Evolutionary conservation across 495 filamentous ascomycete genomes (phyloP), one percentile per base, ranked within the genome.

Genomic region (Aspergillus sclerotiicarbonarius): DNA sequence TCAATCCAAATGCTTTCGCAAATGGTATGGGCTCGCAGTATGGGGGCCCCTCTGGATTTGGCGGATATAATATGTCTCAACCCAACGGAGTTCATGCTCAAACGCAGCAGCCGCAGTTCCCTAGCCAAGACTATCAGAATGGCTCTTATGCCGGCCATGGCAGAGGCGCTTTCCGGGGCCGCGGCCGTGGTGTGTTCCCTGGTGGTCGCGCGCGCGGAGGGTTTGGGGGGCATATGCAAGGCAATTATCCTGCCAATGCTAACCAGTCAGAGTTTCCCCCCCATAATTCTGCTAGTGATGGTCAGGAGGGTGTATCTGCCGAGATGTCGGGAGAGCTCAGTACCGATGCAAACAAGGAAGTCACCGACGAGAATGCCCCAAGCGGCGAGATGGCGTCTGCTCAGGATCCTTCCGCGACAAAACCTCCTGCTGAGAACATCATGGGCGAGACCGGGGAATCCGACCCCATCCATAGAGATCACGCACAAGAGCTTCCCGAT

Each of bases 11-110:
- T 82, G 76, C 81, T 71, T 82, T 80, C 74, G 82, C 86, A 86
- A 89, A 86, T 90, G 83, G 86, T 80, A 90, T 87, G 81, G 85
- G 87, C 77, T 82, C 84, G 87, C 87, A 89, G 72, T 92, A 86
- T 87, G 88, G 89, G 77, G 81, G 84, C 73, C 85, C 87, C 86
- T 78, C 86, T 83, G 89, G 89, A 72, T 93, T 79, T 82, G 82
- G 76, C 79, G 84, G 83, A 73, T 84, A 82, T 84, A 86, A 86
- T 82, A 78, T 85, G 74, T 80, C 81, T 74, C 76, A 79, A 75
- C 73, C 76, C 74, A 75, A 77, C 71, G 74, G 77, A 67, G 71
- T 77, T 74, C 81, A 74, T 73, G 69, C 73, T 74, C 76, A 79
- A 76, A 80, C 80, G 75, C 79, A 80, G 64, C 69, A 67, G 52